Base-by-base conservation (phyloP, 2,329 filamentous ascomycete genomes). In the Aspergillus thermomutatus region DNA sequence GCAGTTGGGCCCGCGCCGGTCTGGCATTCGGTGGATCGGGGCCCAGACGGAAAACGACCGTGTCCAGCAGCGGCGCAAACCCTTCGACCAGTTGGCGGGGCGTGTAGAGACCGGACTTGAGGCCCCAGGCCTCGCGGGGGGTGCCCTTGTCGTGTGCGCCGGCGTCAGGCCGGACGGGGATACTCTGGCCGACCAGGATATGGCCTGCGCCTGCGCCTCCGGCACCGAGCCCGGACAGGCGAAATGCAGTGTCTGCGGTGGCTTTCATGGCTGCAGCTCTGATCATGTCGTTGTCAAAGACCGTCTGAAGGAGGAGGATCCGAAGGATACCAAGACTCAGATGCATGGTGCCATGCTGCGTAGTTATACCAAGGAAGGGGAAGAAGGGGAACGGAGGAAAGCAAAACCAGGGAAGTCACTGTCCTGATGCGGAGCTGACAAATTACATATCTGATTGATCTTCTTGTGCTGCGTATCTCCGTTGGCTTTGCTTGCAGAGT, bases 41-140 rank as follows among this genome's bases (percentile, higher is more conserved):
- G 3, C 56, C 54, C 1, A 66, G 47, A 28, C 54, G 61, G 52
- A 50, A 53, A 0, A 65, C 46, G 3, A 66, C 61, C 1, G 61
- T 54, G 40, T 65, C 57, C 3, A 66, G 57, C 6, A 66, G 51
- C 4, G 63, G 61, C 5, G 63, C 57, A 34, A 66, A 66, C 1
- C 55, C 49, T 19, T 63, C 53, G 8, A 66, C 64, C 4, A 66
- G 47, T 49, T 65, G 57, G 8, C 54, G 59, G 1, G 64, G 63
- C 3, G 63, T 66, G 28, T 62, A 65, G 9, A 64, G 25, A n/a
- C 62, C 62, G 1, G 64, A 49, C 2, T 45, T 52, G 9, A 66
- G 50, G 23, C 51, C 49, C 64, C 60, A 63, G n/a, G 59, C 26
- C 43, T 61, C 57, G 25, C 50, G 50, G 21, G 41, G 50, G 3